phyloP scores from a whole-genome alignment of 306 rosid genomes.

The Malus orientalis region DNA sequence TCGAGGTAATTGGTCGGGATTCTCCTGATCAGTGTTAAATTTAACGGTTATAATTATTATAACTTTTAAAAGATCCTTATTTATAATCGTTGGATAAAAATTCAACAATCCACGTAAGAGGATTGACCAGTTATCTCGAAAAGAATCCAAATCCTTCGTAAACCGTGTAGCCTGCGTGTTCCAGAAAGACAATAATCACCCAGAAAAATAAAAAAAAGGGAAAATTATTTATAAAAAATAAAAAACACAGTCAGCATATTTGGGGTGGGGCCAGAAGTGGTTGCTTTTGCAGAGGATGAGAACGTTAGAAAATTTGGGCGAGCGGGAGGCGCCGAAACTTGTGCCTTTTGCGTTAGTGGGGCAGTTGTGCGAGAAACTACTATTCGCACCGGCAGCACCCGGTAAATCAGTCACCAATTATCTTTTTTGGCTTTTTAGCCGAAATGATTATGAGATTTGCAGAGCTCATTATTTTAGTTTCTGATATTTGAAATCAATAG shows the following conservation, averaged over 20 bases:
- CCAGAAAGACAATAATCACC: not conserved
- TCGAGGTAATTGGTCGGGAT: too few relatives aligned
- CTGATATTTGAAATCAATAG: too few relatives aligned
- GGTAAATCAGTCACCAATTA: not conserved
- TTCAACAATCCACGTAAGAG: too few relatives aligned
- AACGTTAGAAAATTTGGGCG: not conserved
- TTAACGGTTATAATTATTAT: too few relatives aligned
- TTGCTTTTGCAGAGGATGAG: constrained; percentile 16
- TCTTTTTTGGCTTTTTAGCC: too few relatives aligned
- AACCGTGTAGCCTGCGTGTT: not conserved
- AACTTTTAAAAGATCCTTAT: too few relatives aligned
- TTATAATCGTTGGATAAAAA: too few relatives aligned
- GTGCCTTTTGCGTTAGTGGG: constrained; percentile 17
- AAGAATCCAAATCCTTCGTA: too few relatives aligned
- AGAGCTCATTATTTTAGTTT: accelerated
- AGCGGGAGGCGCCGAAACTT: constrained; percentile 32
- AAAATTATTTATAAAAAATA: too few relatives aligned
- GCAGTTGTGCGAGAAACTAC: not conserved
- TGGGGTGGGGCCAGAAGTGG: not conserved
- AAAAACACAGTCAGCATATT: not conserved
- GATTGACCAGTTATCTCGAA: too few relatives aligned
- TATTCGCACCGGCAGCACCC: constrained; percentile 19
- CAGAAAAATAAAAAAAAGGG: not conserved
- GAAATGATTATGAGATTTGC: too few relatives aligned
- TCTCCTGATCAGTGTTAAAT: too few relatives aligned